Conservation (phyloP, 2,329 filamentous ascomycete genomes). For the Metarhizium sp. region DNA sequence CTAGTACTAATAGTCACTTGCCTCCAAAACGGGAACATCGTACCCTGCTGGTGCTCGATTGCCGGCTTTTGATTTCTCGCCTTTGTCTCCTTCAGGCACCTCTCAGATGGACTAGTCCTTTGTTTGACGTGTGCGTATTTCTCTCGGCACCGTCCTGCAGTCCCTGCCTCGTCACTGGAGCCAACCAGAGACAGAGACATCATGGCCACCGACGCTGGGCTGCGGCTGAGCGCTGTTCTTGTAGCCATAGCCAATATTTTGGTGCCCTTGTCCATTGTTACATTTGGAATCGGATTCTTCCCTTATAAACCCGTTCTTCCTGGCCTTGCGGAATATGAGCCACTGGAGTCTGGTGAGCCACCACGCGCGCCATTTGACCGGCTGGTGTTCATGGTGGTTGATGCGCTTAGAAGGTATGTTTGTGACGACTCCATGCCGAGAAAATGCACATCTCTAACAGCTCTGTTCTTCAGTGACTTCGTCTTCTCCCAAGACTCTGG, state of each 20-base stretch:
- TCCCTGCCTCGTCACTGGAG: not conserved
- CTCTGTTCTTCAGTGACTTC: slow-evolving; percentile 60
- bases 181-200: slow-evolving; percentile 6
- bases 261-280: slow-evolving; percentile 61
- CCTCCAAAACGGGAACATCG: not conserved
- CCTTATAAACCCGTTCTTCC: slow-evolving; percentile 92
- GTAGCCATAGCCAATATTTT: slow-evolving; percentile 65
- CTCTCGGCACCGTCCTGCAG: not conserved
- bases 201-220: slow-evolving; percentile 16
- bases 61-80: not conserved
- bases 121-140: not conserved
- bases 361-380: slow-evolving; percentile 73
- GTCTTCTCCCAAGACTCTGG: slow-evolving; percentile 75
- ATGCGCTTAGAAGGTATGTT: slow-evolving; percentile 75
- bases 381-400: slow-evolving; percentile 94
- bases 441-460: not conserved
- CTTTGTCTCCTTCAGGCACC: not conserved
- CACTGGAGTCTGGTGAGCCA: slow-evolving; percentile 42
- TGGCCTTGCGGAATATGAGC: slow-evolving; percentile 64
- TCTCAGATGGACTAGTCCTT: not conserved
- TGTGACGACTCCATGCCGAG: not conserved
- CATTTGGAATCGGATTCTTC: slow-evolving; percentile 90
- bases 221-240: slow-evolving; percentile 26
- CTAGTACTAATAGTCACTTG: too few species aligned
- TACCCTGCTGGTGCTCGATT: too few species aligned